Conservation (phyloP, 108 stramenopile species). For the Schizochytrium sp. region DNA sequence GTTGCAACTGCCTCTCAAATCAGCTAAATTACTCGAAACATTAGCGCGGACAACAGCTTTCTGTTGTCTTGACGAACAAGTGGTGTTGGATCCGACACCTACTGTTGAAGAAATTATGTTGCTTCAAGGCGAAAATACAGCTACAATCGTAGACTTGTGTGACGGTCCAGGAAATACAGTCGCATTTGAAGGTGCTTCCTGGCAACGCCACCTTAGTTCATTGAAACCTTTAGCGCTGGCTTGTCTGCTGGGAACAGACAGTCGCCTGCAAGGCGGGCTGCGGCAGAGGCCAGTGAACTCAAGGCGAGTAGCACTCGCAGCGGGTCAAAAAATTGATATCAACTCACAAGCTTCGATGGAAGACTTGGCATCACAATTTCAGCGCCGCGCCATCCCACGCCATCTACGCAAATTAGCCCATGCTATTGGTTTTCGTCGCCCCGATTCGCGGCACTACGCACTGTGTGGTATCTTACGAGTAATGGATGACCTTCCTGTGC, state of each 20-base stretch:
- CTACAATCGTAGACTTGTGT: constrained; percentile 50
- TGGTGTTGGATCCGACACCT: constrained; percentile 23
- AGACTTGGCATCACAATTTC: neutral
- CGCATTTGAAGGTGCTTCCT: constrained; percentile 14
- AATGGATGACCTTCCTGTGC: neutral
- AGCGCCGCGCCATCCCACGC: neutral
- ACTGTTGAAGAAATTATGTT: constrained; percentile 50
- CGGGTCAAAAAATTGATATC: neutral
- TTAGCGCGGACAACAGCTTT: neutral
- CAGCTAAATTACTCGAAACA: constrained; percentile 8
- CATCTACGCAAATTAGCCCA: neutral
- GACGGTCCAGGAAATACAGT: constrained; percentile 48
- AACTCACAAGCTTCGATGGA: neutral
- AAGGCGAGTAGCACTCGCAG: neutral
- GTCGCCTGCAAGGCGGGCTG: neutral
- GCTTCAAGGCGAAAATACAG: neutral
- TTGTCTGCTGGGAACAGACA: constrained; percentile 20
- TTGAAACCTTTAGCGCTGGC: constrained; percentile 39
- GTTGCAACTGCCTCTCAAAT: constrained; percentile 37
- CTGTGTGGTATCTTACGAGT: constrained; percentile 6
- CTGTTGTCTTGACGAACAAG: constrained; percentile 53
- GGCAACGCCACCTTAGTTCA: constrained; percentile 24
- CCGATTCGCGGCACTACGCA: constrained; percentile 34
- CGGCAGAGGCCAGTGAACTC: neutral
- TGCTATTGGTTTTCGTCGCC: constrained; percentile 46